These are phyloP conservation scores for Zoysia pacifica DNA, from an alignment of 176 grass and related monocot species.

Conservation along the genomic window DNA sequence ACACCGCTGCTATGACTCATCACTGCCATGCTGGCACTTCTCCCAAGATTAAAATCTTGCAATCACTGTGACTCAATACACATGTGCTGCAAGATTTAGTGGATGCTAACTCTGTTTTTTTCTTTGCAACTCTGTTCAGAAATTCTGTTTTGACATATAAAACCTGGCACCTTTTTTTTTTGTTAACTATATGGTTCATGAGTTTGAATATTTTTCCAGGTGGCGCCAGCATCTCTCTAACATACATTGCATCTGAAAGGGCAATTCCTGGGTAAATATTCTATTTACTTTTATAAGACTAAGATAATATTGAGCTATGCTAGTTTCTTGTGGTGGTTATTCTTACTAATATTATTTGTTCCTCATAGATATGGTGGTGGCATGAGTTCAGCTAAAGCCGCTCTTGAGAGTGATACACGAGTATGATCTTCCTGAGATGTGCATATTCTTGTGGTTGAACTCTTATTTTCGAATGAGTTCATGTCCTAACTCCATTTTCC, in stretches of 20 bases:
- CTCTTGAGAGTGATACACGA: slow-evolving; percentile 90
- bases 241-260: slow-evolving; percentile 94
- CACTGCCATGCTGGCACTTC: slow-evolving; percentile 1
- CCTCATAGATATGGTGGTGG: slow-evolving; percentile 79
- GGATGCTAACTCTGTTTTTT: not conserved
- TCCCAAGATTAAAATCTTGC: not conserved
- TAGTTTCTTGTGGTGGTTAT: slow-evolving; percentile 19
- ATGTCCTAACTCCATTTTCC: not conserved
- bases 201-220: slow-evolving; percentile 56
- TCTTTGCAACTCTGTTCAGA: slow-evolving; percentile 7
- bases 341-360: slow-evolving; percentile 28
- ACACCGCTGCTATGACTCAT: not conserved
- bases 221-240: slow-evolving; percentile 84
- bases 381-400: slow-evolving; percentile 98
- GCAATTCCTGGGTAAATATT: slow-evolving; percentile 80
- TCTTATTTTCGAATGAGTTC: slow-evolving; percentile 5
- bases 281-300: slow-evolving; percentile 1
- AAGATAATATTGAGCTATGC: not conserved
- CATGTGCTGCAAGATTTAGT: slow-evolving; percentile 9
- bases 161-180: not conserved
- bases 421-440: slow-evolving; percentile 46
- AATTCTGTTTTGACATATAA: not conserved
- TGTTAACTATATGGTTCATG: not conserved
- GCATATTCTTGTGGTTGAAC: slow-evolving; percentile 3
- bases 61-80: not conserved